Evolutionary conservation across 441 rosid genomes (phyloP), one percentile per base, ranked within the genome.

Genomic region (Gossypium schwendimanii): DNA sequence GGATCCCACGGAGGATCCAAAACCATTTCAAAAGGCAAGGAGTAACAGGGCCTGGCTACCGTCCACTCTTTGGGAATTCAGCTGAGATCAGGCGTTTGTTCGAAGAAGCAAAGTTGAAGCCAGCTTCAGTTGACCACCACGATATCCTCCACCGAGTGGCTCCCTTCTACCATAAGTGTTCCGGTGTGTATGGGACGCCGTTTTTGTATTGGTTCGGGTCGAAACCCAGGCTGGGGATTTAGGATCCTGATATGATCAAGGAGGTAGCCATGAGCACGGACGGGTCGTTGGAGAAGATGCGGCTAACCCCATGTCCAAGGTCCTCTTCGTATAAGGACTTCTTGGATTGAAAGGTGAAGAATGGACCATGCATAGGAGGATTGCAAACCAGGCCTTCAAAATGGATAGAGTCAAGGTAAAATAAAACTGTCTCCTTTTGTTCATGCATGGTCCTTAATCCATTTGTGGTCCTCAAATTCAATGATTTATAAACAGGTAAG

Each of bases 291-390:
- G 59, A 20, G 20, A 20, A 18, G 12, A 9, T 54, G 26, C n/a
- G 50, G 49, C 3, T 63, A 21, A 18, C 47, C 26, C 26, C 21
- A 4, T 76, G 81, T 75, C 91, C 14, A 83, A 63, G 81, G 65
- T 39, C 70, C 88, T 91, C 2, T 85, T 86, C 26, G 50, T 50
- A 63, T 87, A 81, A 14, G 97, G 98, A 17, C 87, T 91, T 44
- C 81, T 82, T 64, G 89, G 81, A 52, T 83, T 93, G 26, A 70
- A 69, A 4, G 97, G 96, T 2, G 73, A 76, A 26, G 81, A 82
- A 76, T 93, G 97, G 94, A 87, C 85, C 15, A 41, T 83, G 2
- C 97, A 86, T 18, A 73, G 96, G 75, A 72, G 88, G 79, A 86
- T 89, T 58, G 71, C 88, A 0, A 83, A 76, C 75, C 94, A 82